A percentile compares a stretch with the other conserved stretches of the same genome.
Conservation (phyloP, 768 basidiomycete species). For the Pleurotus djamor region DNA sequence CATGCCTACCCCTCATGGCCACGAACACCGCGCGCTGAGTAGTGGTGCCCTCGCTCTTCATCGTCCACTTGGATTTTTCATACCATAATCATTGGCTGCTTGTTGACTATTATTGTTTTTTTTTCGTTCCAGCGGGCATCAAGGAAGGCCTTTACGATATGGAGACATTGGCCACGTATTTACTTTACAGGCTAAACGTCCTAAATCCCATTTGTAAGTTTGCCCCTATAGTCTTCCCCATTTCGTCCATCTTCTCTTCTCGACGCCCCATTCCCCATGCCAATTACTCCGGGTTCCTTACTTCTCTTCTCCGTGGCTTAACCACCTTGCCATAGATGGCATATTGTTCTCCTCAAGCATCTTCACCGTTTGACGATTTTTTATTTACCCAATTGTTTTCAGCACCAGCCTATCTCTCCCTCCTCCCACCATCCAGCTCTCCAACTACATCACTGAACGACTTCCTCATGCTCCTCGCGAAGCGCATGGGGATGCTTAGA, state of each 20-base stretch:
- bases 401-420: slow-evolving; percentile 70
- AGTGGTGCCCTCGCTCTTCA: no score
- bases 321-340: background rate
- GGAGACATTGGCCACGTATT: slow-evolving; percentile 82
- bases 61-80: no score
- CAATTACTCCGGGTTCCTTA: slow-evolving; percentile 5
- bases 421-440: slow-evolving; percentile 51
- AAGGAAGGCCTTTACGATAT: slow-evolving; percentile 90
- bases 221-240: slow-evolving; percentile 10
- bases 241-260: slow-evolving; percentile 1
- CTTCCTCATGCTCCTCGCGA: slow-evolving; percentile 70
- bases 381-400: slow-evolving; percentile 4
- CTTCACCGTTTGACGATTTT: background rate
- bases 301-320: background rate
- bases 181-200: slow-evolving; percentile 81
- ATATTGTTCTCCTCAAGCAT: background rate
- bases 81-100: no score
- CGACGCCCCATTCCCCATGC: slow-evolving; percentile 9
- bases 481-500: slow-evolving; percentile 78
- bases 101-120: no score
- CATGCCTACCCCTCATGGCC: no score
- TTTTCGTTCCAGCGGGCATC: slow-evolving; percentile 87
- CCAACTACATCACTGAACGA: slow-evolving; percentile 61
- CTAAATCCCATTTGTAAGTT: slow-evolving; percentile 69
- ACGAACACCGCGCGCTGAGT: no score